These are phyloP conservation scores for Epichloe gansuensis DNA, from an alignment of 2,329 filamentous ascomycete species.

Conservation along the genomic window DNA sequence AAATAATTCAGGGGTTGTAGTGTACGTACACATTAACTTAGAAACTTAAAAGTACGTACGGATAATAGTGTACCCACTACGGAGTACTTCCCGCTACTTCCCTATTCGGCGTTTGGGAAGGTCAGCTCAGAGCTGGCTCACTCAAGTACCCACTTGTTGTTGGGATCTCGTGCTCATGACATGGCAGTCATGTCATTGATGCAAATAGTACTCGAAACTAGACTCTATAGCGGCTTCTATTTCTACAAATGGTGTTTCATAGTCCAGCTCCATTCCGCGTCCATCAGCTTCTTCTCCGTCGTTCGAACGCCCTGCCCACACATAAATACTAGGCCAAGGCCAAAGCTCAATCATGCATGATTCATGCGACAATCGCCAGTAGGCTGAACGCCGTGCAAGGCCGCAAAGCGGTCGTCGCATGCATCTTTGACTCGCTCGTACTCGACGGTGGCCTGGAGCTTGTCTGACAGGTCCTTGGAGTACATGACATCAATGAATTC, in stretches of 20 bases:
- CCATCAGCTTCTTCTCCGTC: no score
- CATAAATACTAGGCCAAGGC: not conserved
- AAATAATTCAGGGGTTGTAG: no score
- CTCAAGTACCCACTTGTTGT: no score
- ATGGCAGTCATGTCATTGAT: not conserved
- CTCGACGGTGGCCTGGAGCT: constrained; percentile 7
- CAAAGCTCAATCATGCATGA: not conserved
- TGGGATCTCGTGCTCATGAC: not conserved
- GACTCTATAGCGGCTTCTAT: not conserved
- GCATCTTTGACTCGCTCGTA: constrained; percentile 7
- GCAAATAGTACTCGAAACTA: not conserved
- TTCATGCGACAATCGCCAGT: constrained; percentile 2
- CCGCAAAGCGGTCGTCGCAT: constrained; percentile 11
- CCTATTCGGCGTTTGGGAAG: not conserved
- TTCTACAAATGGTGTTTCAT: not conserved
- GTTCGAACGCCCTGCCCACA: not conserved
- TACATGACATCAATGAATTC: constrained; percentile 9
- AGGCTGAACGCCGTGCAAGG: constrained; percentile 4
- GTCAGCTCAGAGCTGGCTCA: not conserved
- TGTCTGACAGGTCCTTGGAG: not conserved
- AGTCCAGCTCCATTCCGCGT: not conserved
- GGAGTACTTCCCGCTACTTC: no score
- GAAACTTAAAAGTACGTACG: no score
- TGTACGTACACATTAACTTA: no score
- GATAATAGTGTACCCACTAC: no score